Evolutionary conservation across 768 basidiomycete species (phyloP).

Genomic region (Rhizopogon sp.): DNA sequence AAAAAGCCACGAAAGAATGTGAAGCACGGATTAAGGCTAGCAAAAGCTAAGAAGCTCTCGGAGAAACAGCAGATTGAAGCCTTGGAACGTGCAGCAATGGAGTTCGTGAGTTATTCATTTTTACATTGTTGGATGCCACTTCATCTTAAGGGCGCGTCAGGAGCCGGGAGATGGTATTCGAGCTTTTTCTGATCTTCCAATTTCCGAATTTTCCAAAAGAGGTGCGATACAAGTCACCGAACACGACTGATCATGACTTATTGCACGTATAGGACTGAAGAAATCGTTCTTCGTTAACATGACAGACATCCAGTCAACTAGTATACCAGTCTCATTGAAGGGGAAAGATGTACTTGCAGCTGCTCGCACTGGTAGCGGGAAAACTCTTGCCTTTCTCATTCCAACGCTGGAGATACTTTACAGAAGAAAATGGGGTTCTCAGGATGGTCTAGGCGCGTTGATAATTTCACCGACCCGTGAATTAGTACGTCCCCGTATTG

Average conservation of each 20-base stretch:
- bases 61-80: conserved; percentile 48
- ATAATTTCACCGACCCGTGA: conserved; percentile 94
- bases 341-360: conserved; percentile 66
- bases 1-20: conserved; percentile 9
- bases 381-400: conserved; percentile 69
- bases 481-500: conserved; percentile 47
- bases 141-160: conserved; percentile 30
- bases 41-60: conserved; percentile 36
- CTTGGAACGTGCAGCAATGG: conserved; percentile 43
- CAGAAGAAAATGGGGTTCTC: conserved; percentile 64
- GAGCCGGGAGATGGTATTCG: conserved; percentile 41
- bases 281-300: conserved; percentile 82
- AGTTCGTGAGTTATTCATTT: conserved; percentile 39
- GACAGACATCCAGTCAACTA: conserved; percentile 72
- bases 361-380: conserved; percentile 68
- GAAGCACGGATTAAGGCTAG: conserved; percentile 7
- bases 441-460: conserved; percentile 79
- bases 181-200: conserved; percentile 69
- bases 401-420: conserved; percentile 63
- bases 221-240: conserved; percentile 34
- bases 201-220: conserved; percentile 71
- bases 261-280: conserved; percentile 59
- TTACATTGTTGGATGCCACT: background rate
- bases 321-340: conserved; percentile 56
- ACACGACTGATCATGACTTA: background rate